Base-by-base conservation (phyloP, 768 basidiomycete species). In the Stropharia rugosoannulata region DNA sequence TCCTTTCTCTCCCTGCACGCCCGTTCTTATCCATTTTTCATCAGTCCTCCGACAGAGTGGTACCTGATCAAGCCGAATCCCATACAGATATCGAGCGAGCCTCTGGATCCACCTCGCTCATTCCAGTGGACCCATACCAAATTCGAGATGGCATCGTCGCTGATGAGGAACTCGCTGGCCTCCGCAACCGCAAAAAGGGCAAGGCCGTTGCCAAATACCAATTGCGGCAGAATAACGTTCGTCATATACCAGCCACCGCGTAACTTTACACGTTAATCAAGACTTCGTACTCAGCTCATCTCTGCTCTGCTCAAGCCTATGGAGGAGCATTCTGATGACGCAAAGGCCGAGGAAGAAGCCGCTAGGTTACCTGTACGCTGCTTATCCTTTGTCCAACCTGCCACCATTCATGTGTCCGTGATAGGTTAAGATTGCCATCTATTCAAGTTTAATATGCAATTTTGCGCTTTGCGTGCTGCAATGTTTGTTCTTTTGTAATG, bases 401-500 rank as follows among this genome's bases (percentile, higher is more conserved):
- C 10, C 5, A 42, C 18, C 27, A 40, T 29, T n/a, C 19, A 37
- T 59, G 25, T 62, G 25, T 62, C 13, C 18, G 43, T 15, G 40
- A 10, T 59, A 95, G 90, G 85, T 98, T 60, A 91, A 89, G 72
- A 88, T 95, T 43, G 96, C 95, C 4, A 73, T 98, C 37, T 91
- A 84, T 71, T 86, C 88, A 11, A 93, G 90, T 65, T 78, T 98
- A n/a, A 65, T 82, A 32, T 80, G 83, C 42, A 98, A 98, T 69
- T 71, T 90, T 56, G 69, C 71, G 18, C 80, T 96, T 13, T 90
- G 86, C 54, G 75, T 84, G 5, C 68, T 94, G 8, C 92, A 93
- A 67, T 69, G 90, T 90, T 59, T 59, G 79, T 68, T 18, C 8
- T 25, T 32, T 5, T 18, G 10, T 4, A n/a, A 9, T 25, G 16